phyloP scores from a whole-genome alignment of 106 monocot genomes.

The Allium fistulosum region DNA sequence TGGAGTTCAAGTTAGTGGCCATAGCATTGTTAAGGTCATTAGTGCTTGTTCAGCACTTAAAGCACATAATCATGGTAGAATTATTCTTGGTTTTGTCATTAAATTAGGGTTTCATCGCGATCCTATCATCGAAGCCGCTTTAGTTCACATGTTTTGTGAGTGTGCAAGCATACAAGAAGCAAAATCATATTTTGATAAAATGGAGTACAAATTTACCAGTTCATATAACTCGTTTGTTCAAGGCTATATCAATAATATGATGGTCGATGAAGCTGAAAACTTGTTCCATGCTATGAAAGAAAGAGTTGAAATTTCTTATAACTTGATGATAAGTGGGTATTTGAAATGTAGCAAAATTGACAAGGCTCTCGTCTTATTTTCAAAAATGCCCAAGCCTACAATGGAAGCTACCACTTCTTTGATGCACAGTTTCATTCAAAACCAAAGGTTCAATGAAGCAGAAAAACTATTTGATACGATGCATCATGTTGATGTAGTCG shows the following conservation, averaged over 20 bases:
- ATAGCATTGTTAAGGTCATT: conserved; percentile 21
- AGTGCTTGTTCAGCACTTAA: conserved; percentile 28
- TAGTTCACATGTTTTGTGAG: conserved; percentile 45
- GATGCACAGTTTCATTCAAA: conserved; percentile 20
- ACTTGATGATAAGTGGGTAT: conserved; percentile 36
- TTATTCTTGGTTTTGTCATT: conserved; percentile 36
- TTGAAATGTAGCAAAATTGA: conserved; percentile 16
- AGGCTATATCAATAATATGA: conserved; percentile 29
- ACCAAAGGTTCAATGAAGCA: conserved; percentile 19
- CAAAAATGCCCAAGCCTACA: conserved; percentile 24
- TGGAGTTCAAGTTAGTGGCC: conserved; percentile 12
- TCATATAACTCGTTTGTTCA: conserved; percentile 47
- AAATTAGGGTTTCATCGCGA: conserved; percentile 45
- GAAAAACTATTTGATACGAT: conserved; percentile 25
- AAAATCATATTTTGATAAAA: conserved; percentile 27
- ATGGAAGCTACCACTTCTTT: conserved; percentile 23
- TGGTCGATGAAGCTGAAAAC: conserved; percentile 36
- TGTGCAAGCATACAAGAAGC: conserved; percentile 23
- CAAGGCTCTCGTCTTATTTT: conserved; percentile 26
- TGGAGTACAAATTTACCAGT: conserved; percentile 31
- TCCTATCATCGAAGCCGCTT: conserved; percentile 26
- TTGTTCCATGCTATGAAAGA: conserved; percentile 37
- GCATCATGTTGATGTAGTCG: conserved; percentile 26
- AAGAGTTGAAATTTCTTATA: conserved; percentile 41
- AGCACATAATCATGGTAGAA: conserved; percentile 22